Conservation (phyloP, 139 green algal species). For the Spirogloea muscicola region DNA sequence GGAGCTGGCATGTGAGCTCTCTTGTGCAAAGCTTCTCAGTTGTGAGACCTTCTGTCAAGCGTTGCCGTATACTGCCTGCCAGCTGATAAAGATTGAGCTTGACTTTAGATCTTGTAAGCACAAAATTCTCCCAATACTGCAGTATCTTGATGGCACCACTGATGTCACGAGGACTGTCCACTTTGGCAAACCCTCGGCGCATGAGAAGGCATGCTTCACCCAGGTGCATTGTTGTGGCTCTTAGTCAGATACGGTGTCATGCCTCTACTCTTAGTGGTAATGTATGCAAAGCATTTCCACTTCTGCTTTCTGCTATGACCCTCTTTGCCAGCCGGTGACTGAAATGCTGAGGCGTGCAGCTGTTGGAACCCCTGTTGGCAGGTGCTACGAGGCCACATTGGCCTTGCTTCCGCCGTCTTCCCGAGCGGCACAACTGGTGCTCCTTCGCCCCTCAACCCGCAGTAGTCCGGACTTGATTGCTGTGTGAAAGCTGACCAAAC, state of each 20-base stretch:
- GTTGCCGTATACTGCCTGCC: too few species aligned
- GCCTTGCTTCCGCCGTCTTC: constrained; percentile 64
- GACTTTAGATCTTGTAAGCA: too few species aligned
- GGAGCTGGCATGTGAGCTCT: too few species aligned
- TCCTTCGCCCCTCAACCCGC: too few species aligned
- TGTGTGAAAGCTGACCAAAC: too few species aligned
- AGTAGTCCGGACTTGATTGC: neutral
- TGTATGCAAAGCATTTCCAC: neutral
- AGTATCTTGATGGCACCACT: constrained; percentile 97
- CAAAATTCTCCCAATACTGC: too few species aligned
- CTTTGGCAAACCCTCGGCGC: constrained; percentile 62
- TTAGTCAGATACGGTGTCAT: constrained; percentile 12
- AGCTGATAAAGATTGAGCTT: too few species aligned
- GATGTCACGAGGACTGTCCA: constrained; percentile 96
- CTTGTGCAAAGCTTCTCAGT: too few species aligned
- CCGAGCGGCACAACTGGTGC: constrained; percentile 71
- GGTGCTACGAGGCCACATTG: constrained; percentile 72
- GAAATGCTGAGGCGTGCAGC: too few species aligned
- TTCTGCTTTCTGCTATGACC: neutral
- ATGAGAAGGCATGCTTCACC: constrained; percentile 80
- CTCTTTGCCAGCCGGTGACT: neutral
- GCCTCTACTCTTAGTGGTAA: neutral
- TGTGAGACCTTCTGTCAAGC: too few species aligned
- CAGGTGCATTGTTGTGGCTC: constrained; percentile 64
- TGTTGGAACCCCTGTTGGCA: too few species aligned